A percentile compares a stretch with the other conserved stretches of the same genome.
Conservation (phyloP, 495 filamentous ascomycete species). For the Aspergillus kassunensis region DNA sequence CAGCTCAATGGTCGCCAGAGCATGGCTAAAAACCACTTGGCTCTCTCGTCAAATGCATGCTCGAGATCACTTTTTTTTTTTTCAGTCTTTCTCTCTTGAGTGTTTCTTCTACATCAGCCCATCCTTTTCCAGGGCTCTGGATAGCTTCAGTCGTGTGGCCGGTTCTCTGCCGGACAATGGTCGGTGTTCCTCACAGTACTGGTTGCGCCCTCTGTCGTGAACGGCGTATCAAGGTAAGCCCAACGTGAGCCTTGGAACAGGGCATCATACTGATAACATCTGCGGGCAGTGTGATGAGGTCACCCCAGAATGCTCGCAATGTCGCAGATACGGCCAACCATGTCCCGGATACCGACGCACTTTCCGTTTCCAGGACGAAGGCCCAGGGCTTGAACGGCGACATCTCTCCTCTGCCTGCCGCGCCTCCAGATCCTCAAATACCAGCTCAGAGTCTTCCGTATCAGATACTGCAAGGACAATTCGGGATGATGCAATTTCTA, state of each 20-base stretch:
- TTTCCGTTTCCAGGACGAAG: constrained; percentile 37
- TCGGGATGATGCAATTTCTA: constrained; percentile 23
- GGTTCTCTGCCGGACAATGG: constrained; percentile 21
- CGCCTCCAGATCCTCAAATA: constrained; percentile 2
- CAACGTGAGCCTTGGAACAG: not conserved
- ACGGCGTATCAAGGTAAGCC: constrained; percentile 33
- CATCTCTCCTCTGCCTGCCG: constrained; percentile 18
- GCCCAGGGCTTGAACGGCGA: constrained; percentile 26
- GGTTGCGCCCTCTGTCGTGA: constrained; percentile 36
- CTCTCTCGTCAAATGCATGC: not conserved
- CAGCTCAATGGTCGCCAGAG: not conserved
- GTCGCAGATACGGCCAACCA: constrained; percentile 31
- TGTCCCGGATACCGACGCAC: constrained; percentile 36
- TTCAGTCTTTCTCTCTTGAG: not conserved
- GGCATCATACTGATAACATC: not conserved
- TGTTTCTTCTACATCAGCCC: not conserved
- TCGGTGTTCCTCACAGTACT: constrained; percentile 38
- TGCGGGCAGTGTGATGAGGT: constrained; percentile 29
- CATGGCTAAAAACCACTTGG: not conserved
- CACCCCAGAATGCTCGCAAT: constrained; percentile 32
- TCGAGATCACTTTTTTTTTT: not conserved
- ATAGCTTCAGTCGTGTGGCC: not conserved
- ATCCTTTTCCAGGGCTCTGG: not conserved
- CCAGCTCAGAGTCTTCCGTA: constrained; percentile 8
- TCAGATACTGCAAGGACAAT: constrained; percentile 18